phyloP scores from a whole-genome alignment of 1,284 basidiomycete species.

The Cerioporus squamosus region DNA sequence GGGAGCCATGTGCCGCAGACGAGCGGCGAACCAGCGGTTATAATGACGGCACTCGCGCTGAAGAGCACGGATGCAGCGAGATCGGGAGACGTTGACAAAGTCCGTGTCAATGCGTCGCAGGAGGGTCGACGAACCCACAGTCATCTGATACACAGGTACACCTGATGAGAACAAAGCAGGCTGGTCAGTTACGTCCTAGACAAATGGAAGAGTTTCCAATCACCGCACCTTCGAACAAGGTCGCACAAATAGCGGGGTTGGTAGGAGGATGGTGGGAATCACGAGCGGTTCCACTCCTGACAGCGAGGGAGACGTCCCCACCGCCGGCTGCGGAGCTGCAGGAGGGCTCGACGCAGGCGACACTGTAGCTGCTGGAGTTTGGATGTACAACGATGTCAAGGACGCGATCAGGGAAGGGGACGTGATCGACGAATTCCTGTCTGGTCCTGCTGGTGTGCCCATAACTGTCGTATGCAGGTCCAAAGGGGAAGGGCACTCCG shows the following conservation, averaged over 20 bases:
- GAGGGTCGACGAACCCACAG: constrained; percentile 53
- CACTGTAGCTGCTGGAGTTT: constrained; percentile 11
- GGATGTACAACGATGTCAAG: constrained; percentile 27
- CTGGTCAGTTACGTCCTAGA: constrained; percentile 6
- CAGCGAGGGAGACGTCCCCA: background rate
- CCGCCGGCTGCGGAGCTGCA: background rate
- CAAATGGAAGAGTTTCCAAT: background rate
- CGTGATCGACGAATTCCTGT: constrained; percentile 23
- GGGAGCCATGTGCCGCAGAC: constrained; percentile 71
- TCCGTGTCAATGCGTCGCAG: constrained; percentile 74
- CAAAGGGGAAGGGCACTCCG: constrained; percentile 20
- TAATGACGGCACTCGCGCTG: constrained; percentile 44
- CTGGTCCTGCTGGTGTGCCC: background rate
- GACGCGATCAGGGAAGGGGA: constrained; percentile 27
- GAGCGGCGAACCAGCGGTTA: constrained; percentile 50
- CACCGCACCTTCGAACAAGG: constrained; percentile 65
- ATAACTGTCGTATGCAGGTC: constrained; percentile 17
- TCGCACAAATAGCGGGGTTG: constrained; percentile 62
- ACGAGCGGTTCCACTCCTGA: constrained; percentile 36
- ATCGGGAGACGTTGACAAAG: constrained; percentile 73
- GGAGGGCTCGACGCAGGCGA: too few species aligned
- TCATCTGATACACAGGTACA: constrained; percentile 72
- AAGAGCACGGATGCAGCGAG: constrained; percentile 44
- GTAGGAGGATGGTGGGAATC: constrained; percentile 65
- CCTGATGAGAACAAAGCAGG: constrained; percentile 41